Conservation (phyloP, 2,329 filamentous ascomycete genomes). For the Tolypocladium ovalisporum region DNA sequence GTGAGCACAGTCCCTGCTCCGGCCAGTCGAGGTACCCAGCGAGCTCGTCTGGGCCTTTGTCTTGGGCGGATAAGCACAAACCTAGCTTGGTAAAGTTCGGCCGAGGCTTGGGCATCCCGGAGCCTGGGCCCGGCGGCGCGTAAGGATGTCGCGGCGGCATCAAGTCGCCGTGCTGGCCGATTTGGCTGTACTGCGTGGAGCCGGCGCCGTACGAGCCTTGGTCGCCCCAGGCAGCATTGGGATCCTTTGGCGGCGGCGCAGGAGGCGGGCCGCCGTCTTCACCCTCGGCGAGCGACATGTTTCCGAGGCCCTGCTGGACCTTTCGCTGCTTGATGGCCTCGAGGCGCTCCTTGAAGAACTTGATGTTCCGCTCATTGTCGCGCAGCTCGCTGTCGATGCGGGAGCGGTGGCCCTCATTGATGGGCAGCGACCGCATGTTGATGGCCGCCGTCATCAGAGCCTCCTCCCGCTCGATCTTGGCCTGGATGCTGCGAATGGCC, state of each 20-base stretch:
- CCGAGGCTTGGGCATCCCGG: constrained; percentile 59
- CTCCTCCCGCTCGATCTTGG: constrained; percentile 97
- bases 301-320: constrained; percentile 55
- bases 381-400: constrained; percentile 89
- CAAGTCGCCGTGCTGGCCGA: constrained; percentile 56
- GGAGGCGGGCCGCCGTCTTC: constrained; percentile 41
- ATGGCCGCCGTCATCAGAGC: constrained; percentile 88
- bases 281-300: constrained; percentile 49
- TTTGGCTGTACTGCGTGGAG: constrained; percentile 36
- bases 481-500: constrained; percentile 68
- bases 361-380: constrained; percentile 83
- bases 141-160: constrained; percentile 78
- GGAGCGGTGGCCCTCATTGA: constrained; percentile 84
- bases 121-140: constrained; percentile 54
- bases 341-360: constrained; percentile 91
- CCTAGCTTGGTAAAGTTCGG: constrained; percentile 95
- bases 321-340: constrained; percentile 77
- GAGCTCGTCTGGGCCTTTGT: not conserved
- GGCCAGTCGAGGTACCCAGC: not conserved
- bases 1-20: not conserved
- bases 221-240: constrained; percentile 34
- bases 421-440: constrained; percentile 90
- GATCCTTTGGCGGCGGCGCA: constrained; percentile 65
- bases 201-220: constrained; percentile 51
- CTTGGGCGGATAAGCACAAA: constrained; percentile 30